phyloP scores from a whole-genome alignment of 2,329 filamentous ascomycete species.

The Harringtonia aguacate region DNA sequence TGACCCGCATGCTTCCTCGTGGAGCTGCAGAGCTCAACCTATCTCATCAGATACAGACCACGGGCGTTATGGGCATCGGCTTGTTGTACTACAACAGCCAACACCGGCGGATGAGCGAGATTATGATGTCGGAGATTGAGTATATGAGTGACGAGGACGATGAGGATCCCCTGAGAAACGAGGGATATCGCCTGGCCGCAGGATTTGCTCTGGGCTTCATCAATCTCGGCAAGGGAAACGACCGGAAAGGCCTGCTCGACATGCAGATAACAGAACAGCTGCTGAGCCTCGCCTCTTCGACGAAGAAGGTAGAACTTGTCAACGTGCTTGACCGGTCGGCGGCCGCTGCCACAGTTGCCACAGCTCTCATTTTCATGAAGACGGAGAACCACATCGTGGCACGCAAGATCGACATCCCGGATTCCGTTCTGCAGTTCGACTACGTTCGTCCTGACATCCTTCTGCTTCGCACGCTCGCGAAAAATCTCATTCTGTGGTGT shows the following conservation, averaged over 20 bases:
- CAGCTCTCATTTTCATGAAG: constrained; percentile 94
- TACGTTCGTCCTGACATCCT: constrained; percentile 92
- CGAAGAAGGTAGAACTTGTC: constrained; percentile 83
- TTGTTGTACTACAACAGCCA: constrained; percentile 90
- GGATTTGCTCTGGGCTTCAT: constrained; percentile 91
- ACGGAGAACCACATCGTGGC: constrained; percentile 81
- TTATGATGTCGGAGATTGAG: constrained; percentile 97
- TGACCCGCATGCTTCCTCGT: constrained; percentile 84
- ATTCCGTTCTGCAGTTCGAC: constrained; percentile 84
- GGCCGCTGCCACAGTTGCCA: constrained; percentile 82
- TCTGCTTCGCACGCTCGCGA: constrained; percentile 77
- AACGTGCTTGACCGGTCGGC: constrained; percentile 90
- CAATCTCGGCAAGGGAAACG: constrained; percentile 83
- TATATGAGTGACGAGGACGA: constrained; percentile 74
- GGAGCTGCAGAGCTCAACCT: constrained; percentile 92
- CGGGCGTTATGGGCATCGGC: constrained; percentile 94
- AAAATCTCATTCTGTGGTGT: constrained; percentile 89
- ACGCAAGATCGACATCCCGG: constrained; percentile 84
- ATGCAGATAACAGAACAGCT: constrained; percentile 89
- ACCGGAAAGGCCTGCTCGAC: constrained; percentile 81
- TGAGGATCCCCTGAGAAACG: constrained; percentile 75
- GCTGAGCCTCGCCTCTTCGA: constrained; percentile 73
- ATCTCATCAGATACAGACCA: constrained; percentile 86
- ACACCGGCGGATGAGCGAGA: constrained; percentile 95
- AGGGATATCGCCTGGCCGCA: constrained; percentile 91